These are phyloP conservation scores for Kipferlia bialata DNA, from an alignment of 78 protist species.

Conservation along the genomic window DNA sequence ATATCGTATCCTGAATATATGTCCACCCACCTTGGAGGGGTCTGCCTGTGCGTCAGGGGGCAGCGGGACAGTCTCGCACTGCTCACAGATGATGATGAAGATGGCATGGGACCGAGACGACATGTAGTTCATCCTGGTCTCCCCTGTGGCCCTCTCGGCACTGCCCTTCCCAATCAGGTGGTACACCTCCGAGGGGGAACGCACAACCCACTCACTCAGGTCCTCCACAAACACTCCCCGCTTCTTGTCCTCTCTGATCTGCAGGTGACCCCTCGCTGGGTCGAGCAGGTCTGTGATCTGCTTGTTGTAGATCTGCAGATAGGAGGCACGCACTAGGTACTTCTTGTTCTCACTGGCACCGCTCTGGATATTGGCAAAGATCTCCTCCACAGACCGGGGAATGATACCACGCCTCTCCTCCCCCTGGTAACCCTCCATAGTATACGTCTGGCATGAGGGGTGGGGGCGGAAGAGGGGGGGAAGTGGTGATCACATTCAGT, in stretches of 20 bases:
- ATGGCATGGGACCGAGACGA: conserved; percentile 62
- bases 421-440: conserved; percentile 50
- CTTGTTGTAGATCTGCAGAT: conserved; percentile 56
- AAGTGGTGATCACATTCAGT: neutral
- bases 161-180: conserved; percentile 29
- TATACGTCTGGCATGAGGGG: conserved; percentile 47
- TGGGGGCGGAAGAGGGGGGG: neutral
- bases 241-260: conserved; percentile 33
- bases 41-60: neutral
- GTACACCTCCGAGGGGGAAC: neutral
- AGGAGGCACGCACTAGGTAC: conserved; percentile 33
- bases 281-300: conserved; percentile 50
- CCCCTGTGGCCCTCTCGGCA: conserved; percentile 40
- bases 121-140: conserved; percentile 45
- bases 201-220: conserved; percentile 59
- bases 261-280: conserved; percentile 30
- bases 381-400: conserved; percentile 55
- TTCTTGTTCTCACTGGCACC: neutral
- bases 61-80: conserved; percentile 11
- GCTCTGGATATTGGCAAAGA: conserved; percentile 34
- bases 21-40: neutral
- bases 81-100: conserved; percentile 41
- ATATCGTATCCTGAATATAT: neutral
- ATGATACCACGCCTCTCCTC: conserved; percentile 49
- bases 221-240: conserved; percentile 47